phyloP scores from a whole-genome alignment of 768 basidiomycete genomes.

The Astraeus odoratus region DNA sequence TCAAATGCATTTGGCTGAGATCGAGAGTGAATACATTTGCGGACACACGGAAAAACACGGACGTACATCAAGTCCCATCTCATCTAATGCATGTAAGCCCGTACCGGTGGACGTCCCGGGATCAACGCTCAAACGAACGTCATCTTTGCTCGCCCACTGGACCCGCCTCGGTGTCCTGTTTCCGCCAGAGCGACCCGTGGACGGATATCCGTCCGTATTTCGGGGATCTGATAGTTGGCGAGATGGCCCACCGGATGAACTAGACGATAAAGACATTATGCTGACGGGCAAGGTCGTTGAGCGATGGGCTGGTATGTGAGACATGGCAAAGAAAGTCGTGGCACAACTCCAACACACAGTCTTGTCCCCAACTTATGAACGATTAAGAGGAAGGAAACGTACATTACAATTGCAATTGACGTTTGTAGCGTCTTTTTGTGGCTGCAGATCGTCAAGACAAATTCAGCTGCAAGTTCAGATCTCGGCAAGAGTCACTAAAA shows the following conservation, averaged over 20 bases:
- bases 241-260: constrained; percentile 3
- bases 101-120: constrained; percentile 5
- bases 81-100: constrained; percentile 42
- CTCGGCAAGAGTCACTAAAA: neutral
- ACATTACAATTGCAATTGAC: neutral
- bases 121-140: constrained; percentile 6
- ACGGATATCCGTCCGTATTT: constrained; percentile 9
- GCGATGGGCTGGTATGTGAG: constrained; percentile 2
- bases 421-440: neutral
- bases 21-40: neutral
- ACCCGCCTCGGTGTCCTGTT: constrained; percentile 45
- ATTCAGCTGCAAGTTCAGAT: neutral
- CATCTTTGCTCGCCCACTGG: constrained; percentile 40
- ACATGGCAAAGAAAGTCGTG: neutral
- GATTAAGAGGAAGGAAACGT: neutral
- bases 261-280: constrained; percentile 18
- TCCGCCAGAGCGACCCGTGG: constrained; percentile 18
- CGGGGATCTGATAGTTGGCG: constrained; percentile 8
- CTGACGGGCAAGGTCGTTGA: constrained; percentile 7
- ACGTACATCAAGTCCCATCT: constrained; percentile 48
- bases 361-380: neutral
- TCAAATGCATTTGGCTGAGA: constrained; percentile 42
- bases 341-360: no score
- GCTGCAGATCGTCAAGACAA: neutral
- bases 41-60: neutral